phyloP scores from a whole-genome alignment of 139 green algal species.

The Chlorella sp. region DNA sequence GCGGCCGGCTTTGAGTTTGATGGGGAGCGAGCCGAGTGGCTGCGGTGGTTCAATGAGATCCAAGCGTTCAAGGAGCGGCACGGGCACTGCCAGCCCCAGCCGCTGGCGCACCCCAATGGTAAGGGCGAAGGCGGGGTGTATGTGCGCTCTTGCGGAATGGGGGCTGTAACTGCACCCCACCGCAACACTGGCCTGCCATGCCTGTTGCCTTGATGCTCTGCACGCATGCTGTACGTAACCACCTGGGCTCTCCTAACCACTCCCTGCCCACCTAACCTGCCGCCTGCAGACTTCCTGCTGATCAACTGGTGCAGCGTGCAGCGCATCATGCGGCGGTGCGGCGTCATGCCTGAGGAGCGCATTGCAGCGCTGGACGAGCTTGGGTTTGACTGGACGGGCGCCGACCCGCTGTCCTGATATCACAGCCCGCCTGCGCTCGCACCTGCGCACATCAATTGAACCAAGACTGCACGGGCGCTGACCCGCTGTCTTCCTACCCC shows the following conservation, averaged over 20 bases:
- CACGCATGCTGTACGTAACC: too few species aligned
- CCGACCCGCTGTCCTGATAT: slow-evolving; percentile 75
- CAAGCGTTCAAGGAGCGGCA: slow-evolving; percentile 45
- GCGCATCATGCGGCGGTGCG: slow-evolving; percentile 63
- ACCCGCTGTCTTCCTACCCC: too few species aligned
- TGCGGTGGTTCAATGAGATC: slow-evolving; percentile 73
- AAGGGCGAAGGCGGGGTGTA: not conserved
- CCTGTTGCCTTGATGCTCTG: too few species aligned
- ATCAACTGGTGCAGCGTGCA: slow-evolving; percentile 81
- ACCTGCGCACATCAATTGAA: too few species aligned
- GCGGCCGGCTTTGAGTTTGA: slow-evolving; percentile 73
- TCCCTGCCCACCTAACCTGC: not conserved
- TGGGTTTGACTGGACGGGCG: slow-evolving; percentile 79
- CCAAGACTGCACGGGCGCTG: too few species aligned
- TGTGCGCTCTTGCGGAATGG: not conserved
- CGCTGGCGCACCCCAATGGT: slow-evolving; percentile 45
- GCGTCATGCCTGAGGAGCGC: slow-evolving; percentile 52
- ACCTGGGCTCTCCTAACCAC: not conserved
- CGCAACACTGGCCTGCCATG: too few species aligned
- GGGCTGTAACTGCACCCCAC: too few species aligned
- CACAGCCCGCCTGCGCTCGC: too few species aligned
- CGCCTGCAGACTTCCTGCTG: slow-evolving; percentile 62
- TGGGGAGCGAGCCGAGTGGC: slow-evolving; percentile 75
- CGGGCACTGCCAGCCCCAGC: slow-evolving; percentile 61
- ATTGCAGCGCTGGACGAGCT: slow-evolving; percentile 56